Evolutionary conservation across 805 yeast species (phyloP).

Genomic region (Cyberlindnera mrakii): DNA sequence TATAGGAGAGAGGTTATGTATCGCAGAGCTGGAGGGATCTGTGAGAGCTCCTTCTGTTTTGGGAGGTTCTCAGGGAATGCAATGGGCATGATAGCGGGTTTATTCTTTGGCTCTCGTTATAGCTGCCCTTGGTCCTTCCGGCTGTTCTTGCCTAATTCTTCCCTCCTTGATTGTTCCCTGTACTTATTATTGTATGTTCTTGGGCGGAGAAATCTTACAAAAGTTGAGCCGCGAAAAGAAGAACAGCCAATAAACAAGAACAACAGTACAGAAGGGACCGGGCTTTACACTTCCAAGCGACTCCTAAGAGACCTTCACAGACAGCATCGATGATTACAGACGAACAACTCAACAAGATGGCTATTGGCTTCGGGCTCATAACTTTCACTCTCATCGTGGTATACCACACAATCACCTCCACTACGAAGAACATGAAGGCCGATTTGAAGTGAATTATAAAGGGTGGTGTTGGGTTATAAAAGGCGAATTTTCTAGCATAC

Average conservation of each 20-base stretch:
- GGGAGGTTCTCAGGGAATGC: slow-evolving; percentile 20
- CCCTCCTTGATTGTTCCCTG: background rate
- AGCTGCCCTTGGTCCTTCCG: background rate
- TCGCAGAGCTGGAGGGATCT: slow-evolving; percentile 20
- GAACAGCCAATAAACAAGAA: too few species aligned
- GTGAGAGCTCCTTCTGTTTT: slow-evolving; percentile 1
- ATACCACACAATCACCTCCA: slow-evolving; percentile 62
- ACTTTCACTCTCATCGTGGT: slow-evolving; percentile 66
- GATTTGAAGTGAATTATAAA: background rate
- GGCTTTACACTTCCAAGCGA: background rate
- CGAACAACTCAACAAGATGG: slow-evolving; percentile 67
- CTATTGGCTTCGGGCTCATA: slow-evolving; percentile 64
- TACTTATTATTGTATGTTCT: background rate
- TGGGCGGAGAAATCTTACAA: too few species aligned
- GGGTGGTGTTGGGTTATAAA: background rate
- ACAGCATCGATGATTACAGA: slow-evolving; percentile 66
- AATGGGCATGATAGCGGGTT: too few species aligned
- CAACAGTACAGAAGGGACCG: background rate
- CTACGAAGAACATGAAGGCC: slow-evolving; percentile 20
- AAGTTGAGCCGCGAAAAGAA: too few species aligned
- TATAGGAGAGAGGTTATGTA: slow-evolving; percentile 26
- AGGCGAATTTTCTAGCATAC: too few species aligned
- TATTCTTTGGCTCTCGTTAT: background rate
- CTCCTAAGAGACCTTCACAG: background rate
- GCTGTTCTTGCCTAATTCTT: background rate